Evolutionary conservation across 2,329 filamentous ascomycete genomes (phyloP).

Genomic region (Trichoderma atrobrunneum): DNA sequence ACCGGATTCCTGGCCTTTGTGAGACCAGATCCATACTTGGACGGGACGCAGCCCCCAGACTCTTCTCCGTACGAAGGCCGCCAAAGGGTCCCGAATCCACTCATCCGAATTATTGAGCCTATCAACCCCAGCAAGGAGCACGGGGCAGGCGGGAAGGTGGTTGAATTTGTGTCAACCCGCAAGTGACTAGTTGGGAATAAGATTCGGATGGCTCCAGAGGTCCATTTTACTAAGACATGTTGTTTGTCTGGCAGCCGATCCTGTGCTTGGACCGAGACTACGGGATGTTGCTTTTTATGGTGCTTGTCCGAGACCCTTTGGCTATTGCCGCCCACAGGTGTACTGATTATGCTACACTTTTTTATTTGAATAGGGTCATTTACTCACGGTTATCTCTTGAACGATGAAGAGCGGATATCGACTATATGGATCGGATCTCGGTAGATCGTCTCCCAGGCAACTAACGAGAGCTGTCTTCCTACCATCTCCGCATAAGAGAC

Average conservation of each 20-base stretch:
- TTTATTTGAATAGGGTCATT: not conserved
- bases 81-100: not conserved
- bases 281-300: constrained; percentile 8
- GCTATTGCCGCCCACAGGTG: too few species aligned
- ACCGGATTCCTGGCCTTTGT: not conserved
- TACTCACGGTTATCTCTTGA: too few species aligned
- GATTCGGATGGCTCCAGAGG: not conserved
- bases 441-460: not conserved
- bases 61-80: not conserved
- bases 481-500: not conserved
- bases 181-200: not conserved
- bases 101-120: not conserved
- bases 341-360: not conserved
- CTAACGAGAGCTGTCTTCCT: not conserved
- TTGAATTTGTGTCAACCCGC: not conserved
- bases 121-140: not conserved
- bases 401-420: not conserved
- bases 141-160: not conserved
- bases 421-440: not conserved
- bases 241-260: constrained; percentile 16
- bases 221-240: constrained; percentile 11
- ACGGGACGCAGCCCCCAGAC: not conserved
- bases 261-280: constrained; percentile 4
- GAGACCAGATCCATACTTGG: constrained; percentile 5
- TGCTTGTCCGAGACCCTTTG: not conserved